These are phyloP conservation scores for Irpex lacteus DNA, from an alignment of 1,284 basidiomycete species.

Conservation along the genomic window DNA sequence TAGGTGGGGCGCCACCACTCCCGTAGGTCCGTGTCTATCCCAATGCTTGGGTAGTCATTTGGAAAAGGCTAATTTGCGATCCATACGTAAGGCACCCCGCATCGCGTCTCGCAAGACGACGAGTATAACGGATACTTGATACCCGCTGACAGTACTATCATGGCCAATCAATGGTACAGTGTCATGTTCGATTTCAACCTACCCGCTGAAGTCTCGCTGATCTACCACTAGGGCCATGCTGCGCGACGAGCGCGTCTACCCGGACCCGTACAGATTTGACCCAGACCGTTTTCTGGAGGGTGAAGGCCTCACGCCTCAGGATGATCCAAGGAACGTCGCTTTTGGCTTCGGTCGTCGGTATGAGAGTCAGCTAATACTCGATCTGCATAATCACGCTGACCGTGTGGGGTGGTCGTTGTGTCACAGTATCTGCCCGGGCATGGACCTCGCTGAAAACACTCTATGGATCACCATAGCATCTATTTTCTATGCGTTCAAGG, in stretches of 20 bases:
- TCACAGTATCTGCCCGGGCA: constrained; percentile 2
- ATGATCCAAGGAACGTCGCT: constrained; percentile 1
- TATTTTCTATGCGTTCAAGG: constrained; percentile 35
- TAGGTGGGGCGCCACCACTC: neutral
- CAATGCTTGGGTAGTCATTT: neutral
- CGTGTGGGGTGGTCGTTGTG: neutral
- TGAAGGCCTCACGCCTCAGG: neutral
- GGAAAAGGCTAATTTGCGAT: neutral
- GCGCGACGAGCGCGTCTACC: neutral
- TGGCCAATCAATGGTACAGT: constrained; percentile 16
- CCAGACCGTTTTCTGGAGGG: neutral
- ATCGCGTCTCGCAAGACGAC: constrained; percentile 16
- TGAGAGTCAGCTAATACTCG: neutral
- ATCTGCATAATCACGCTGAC: neutral
- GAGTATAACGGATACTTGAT: constrained; percentile 20
- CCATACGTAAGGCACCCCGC: constrained; percentile 14
- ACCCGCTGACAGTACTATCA: constrained; percentile 22
- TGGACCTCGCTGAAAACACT: constrained; percentile 2
- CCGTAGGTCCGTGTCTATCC: neutral
- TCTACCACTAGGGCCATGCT: neutral
- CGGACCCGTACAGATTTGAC: neutral
- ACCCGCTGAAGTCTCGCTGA: neutral
- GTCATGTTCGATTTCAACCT: neutral
- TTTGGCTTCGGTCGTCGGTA: constrained; percentile 15
- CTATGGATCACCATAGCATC: constrained; percentile 28